Percentiles rank a stretch among this genome's conserved stretches.
Evolutionary conservation across 768 basidiomycete genomes (phyloP).

Genomic region (Tulasnella sp.): DNA sequence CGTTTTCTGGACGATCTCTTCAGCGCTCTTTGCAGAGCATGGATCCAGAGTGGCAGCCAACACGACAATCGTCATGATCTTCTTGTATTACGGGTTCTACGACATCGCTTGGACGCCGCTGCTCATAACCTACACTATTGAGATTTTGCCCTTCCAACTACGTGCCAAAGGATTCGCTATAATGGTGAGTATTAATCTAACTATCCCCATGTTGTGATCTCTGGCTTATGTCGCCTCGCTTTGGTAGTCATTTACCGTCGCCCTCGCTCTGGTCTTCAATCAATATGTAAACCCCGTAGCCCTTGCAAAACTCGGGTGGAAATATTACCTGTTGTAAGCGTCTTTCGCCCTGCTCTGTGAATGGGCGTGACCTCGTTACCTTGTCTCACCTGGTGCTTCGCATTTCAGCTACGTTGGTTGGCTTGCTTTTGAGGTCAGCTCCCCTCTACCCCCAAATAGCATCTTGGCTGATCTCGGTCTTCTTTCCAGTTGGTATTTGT

Average conservation of each 20-base stretch:
- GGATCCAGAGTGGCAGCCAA: slow-evolving; percentile 12
- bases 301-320: slow-evolving; percentile 52
- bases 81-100: slow-evolving; percentile 16
- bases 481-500: background rate
- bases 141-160: slow-evolving; percentile 71
- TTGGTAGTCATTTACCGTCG: slow-evolving; percentile 60
- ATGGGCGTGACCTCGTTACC: no score
- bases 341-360: background rate
- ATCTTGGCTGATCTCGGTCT: background rate
- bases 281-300: slow-evolving; percentile 82
- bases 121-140: slow-evolving; percentile 75
- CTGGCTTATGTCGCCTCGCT: background rate
- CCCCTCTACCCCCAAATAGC: background rate
- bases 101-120: slow-evolving; percentile 54
- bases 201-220: slow-evolving; percentile 32
- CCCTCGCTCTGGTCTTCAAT: slow-evolving; percentile 74
- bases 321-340: slow-evolving; percentile 48
- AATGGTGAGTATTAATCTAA: slow-evolving; percentile 46
- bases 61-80: slow-evolving; percentile 22
- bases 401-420: slow-evolving; percentile 12
- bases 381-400: background rate
- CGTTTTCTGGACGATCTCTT: slow-evolving; percentile 42
- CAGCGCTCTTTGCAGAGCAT: slow-evolving; percentile 27
- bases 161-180: slow-evolving; percentile 80
- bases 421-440: slow-evolving; percentile 8